Base-by-base conservation (phyloP, 1,139 yeast species). In the Hanseniaspora sp. region DNA sequence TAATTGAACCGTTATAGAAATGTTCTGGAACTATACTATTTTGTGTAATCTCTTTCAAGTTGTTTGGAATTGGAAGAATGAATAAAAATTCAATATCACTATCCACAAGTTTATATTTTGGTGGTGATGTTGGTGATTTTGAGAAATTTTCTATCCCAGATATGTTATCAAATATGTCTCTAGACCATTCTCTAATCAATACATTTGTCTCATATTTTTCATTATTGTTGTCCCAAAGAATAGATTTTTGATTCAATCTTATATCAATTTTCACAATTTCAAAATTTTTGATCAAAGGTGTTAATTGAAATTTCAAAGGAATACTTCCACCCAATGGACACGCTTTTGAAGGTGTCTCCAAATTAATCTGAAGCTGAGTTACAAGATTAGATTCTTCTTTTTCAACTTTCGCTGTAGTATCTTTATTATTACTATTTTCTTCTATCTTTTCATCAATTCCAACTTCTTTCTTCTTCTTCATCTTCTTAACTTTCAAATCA, bases 31-130 rank as follows among this genome's bases (percentile, higher is more conserved):
- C 37, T 13, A 45, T 17, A 64, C 84, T 78, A 55, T 80, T 77
- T 58, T 79, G 90, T 1, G 83, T 78, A 40, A 80, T 67, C 46
- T 72, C 72, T 56, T 71, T 73, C 55, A 83, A 64, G 56, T 73
- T 73, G 31, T 71, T 67, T 0, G 90, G 87, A 0, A 81, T 70
- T 46, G 53, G 46, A 12, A 49, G 17, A 33, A 49, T 43, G 11
- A 43, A 49, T 30, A 49, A n/a, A 31, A 49, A 49, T 29, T 49
- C 53, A 13, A 49, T 49, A 29, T 49, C 53, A 71, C 71, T 56
- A 74, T 72, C 48, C 67, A 69, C 5, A 79, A 75, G 48, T 72
- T 73, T 38, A 83, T 65, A 3, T 71, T 76, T 64, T 67, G 43
- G 28, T 9, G 12, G 28, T n/a, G 42, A 7, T 6, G 9, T 17